Base-by-base conservation (phyloP, 257 asterid genomes). In the Sherardia arvensis region DNA sequence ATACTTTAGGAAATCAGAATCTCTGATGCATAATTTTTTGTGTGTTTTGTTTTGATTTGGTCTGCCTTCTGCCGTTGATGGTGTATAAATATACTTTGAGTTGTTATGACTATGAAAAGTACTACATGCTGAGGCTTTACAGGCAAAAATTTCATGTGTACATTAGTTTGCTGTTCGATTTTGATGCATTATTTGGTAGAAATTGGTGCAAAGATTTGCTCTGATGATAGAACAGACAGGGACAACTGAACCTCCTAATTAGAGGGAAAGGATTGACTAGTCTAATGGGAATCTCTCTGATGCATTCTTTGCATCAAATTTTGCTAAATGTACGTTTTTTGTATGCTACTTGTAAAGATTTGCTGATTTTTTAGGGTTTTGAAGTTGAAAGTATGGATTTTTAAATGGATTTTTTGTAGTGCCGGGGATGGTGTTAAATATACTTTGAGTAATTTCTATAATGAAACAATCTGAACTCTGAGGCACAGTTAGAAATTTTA, bases 261-360 rank as follows among this genome's bases (percentile, higher is more conserved):
- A 73, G 38, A n/a, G 43, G 18, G 74, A 20, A 59, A 61, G 49
- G 85, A 79, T 40, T 78, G 94, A 85, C 76, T 38, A 25, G 74
- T 81, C 80, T 78, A 73, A 79, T 86, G 88, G 88, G 94, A 86
- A 86, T 79, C 88, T 86, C 94, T 83, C 85, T 83, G 94, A 83
- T 83, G 90, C 87, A 59, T 20, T 34, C 15, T 40, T 29, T 58
- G 63, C 5, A 8, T 9, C 7, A 38, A 32, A n/a, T n/a, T n/a
- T n/a, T n/a, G n/a, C n/a, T n/a, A n/a, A n/a, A n/a, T n/a, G n/a
- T n/a, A n/a, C n/a, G 34, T 33, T 60, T 17, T 34, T 5, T 11
- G 40, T 6, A 4, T 8, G 11, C 0, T 14, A 2, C 2, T 1
- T 33, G 38, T 11, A 7, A 33, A 33, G 12, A 33, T 0, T 33